Base-by-base conservation (phyloP, 225 moss, liverwort and hornwort genomes). In the Asterella californica region DNA sequence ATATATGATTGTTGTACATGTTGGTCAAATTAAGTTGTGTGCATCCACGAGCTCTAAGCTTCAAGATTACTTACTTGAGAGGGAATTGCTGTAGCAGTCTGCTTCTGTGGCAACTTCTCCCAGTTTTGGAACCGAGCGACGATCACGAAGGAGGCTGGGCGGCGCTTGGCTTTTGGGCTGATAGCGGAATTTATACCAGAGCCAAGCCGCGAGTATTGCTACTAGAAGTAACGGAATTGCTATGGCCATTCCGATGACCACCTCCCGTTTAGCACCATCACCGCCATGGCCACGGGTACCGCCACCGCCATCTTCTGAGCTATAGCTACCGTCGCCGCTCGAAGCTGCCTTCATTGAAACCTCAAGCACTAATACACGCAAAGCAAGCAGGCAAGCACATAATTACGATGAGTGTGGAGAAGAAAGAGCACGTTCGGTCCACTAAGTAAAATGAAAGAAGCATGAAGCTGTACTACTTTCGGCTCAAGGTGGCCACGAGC, bases 231-330 rank as follows among this genome's bases (percentile, higher is more conserved):
- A 5, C 22, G 68, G 68, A 2, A 69, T 30, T 25, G 32, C 78
- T 29, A 78, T 36, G 34, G 78, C 68, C 78, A 78, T 2, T 78
- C 62, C 78, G 29, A 78, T 38, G 34, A 36, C 38, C 14, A 61
- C 6, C 34, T 59, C 32, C 27, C 2, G 14, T 42, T 38, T 60
- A 8, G 17, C 32, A n/a, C 9, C 66, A 66, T 66, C 19, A 8
- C 30, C 33, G n/a, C n/a, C n/a, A n/a, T n/a, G n/a, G n/a, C n/a
- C n/a, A n/a, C n/a, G n/a, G n/a, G n/a, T n/a, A 14, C 66, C 32
- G 11, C 14, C 32, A 61, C 9, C 22, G 38, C 4, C 30, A 21
- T 6, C 29, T 1, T 25, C 52, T 27, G 54, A 55, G 15, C 2
- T 8, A 52, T 52, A 6, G 48, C 7, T 48, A 6, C 48, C 12